Base-by-base conservation (phyloP, 2,329 filamentous ascomycete species). In the Bipolaris cookei region DNA sequence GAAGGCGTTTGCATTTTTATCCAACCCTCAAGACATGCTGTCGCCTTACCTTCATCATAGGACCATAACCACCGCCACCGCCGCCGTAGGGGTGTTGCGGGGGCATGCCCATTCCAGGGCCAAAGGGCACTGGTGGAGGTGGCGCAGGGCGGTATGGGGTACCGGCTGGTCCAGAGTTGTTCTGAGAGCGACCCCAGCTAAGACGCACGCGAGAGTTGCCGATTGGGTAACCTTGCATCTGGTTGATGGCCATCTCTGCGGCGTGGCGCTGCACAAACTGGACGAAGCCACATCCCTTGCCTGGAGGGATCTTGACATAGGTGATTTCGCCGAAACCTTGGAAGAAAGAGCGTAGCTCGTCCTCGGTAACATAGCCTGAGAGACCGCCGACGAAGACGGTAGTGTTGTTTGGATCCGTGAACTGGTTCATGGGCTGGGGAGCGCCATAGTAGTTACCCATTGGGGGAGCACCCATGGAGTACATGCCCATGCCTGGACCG, bases 221-320 rank as follows among this genome's bases (percentile, higher is more conserved):
- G 72, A 99, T 99, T 21, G 95, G 95, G 77, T 99, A 99, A 60
- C 95, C 95, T 81, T 99, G 95, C 95, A 99, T 99, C 81, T 99
- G 95, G 82, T 99, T 99, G 86, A 99, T 99, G 68, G 95, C 95
- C 95, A 99, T 99, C 82, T 99, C 95, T 13, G 95, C 95, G 51
- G 95, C 95, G 74, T 99, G 95, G 66, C 95, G 92, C 82, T 99
- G 95, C 55, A 99, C 95, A 71, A 99, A 99, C 80, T 99, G 95
- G 58, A 99, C 95, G 76, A 99, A 99, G 56, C 95, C 95, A 74
- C 95, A 99, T 68, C 95, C 95, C 86, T 99, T 99, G 81, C 95
- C 95, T 64, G 95, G 94, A 51, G 95, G 95, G 58, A 99, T 99
- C 88, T 99, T 99, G 82, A 99, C 95, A 78, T 99, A 99, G 71